Percentiles rank a stretch among this genome's conserved stretches.
Evolutionary conservation across 768 basidiomycete species (phyloP).

Genomic region (Asterophora parasitica): DNA sequence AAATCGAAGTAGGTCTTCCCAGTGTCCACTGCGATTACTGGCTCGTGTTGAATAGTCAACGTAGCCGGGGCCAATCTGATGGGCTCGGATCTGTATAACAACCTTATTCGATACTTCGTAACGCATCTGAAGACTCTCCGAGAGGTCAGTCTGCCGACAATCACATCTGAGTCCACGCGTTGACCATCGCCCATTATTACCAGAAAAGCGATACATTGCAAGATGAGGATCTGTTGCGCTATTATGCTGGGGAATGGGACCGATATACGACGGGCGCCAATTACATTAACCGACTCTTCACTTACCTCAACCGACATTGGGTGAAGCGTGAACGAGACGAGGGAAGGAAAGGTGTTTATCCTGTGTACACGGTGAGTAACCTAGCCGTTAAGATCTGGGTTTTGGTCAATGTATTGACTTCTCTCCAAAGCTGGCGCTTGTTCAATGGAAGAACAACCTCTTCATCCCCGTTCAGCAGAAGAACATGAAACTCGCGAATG

Average conservation of each 20-base stretch:
- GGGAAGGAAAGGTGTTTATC: slow-evolving; percentile 91
- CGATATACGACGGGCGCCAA: slow-evolving; percentile 96
- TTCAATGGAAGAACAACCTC: slow-evolving; percentile 92
- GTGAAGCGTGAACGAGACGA: slow-evolving; percentile 98
- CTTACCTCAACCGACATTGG: slow-evolving; percentile 98
- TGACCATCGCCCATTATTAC: slow-evolving; percentile 10
- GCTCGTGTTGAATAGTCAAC: slow-evolving; percentile 26
- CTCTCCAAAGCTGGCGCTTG: slow-evolving; percentile 74
- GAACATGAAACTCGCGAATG: slow-evolving; percentile 77
- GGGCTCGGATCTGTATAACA: slow-evolving; percentile 96
- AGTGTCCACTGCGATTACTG: slow-evolving; percentile 26
- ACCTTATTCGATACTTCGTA: slow-evolving; percentile 88
- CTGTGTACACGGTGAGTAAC: slow-evolving; percentile 83
- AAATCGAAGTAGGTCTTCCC: slow-evolving; percentile 58
- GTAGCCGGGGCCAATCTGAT: slow-evolving; percentile 89
- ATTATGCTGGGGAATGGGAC: slow-evolving; percentile 92
- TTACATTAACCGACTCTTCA: slow-evolving; percentile 96
- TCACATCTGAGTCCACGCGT: neutral
- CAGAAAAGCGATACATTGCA: slow-evolving; percentile 77
- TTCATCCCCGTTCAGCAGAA: slow-evolving; percentile 86
- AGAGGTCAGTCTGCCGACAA: slow-evolving; percentile 25
- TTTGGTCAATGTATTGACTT: neutral
- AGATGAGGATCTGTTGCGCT: slow-evolving; percentile 84
- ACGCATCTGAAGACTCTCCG: slow-evolving; percentile 71
- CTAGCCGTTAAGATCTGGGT: neutral